phyloP scores from a whole-genome alignment of 2,329 filamentous ascomycete genomes.

The Neoascochyta sp. region DNA sequence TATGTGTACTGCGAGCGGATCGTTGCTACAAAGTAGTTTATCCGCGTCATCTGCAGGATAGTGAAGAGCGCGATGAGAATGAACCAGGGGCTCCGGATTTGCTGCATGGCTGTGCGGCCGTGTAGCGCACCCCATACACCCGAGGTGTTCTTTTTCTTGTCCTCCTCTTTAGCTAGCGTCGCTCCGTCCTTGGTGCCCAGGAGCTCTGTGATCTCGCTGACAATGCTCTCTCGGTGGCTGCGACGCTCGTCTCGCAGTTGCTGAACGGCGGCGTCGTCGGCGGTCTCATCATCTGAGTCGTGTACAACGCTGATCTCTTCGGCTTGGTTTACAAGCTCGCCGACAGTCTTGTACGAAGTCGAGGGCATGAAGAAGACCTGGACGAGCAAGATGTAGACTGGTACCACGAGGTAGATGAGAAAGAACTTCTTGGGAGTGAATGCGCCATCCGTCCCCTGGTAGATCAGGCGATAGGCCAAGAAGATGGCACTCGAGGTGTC shows the following conservation, averaged over 20 bases:
- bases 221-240: constrained; percentile 58
- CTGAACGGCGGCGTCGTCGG: constrained; percentile 46
- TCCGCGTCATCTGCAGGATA: constrained; percentile 61
- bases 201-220: constrained; percentile 69
- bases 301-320: constrained; percentile 52
- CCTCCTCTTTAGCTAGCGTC: constrained; percentile 62
- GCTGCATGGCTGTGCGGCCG: constrained; percentile 63
- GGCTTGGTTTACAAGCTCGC: constrained; percentile 73
- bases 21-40: constrained; percentile 93
- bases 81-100: constrained; percentile 81
- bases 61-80: constrained; percentile 80
- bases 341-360: constrained; percentile 55
- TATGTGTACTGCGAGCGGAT: constrained; percentile 77
- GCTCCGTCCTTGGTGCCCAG: constrained; percentile 63
- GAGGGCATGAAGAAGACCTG: constrained; percentile 48
- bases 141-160: constrained; percentile 64
- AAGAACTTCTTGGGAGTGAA: constrained; percentile 50
- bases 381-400: constrained; percentile 42
- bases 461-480: constrained; percentile 46
- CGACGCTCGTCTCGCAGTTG: constrained; percentile 54
- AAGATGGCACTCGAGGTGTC: constrained; percentile 50
- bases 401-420: constrained; percentile 48
- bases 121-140: constrained; percentile 89
- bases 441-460: constrained; percentile 40
- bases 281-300: constrained; percentile 54